A percentile compares a stretch with the other conserved stretches of the same genome.
phyloP scores from a whole-genome alignment of 2,329 filamentous ascomycete species.

The Alternaria postmessia region DNA sequence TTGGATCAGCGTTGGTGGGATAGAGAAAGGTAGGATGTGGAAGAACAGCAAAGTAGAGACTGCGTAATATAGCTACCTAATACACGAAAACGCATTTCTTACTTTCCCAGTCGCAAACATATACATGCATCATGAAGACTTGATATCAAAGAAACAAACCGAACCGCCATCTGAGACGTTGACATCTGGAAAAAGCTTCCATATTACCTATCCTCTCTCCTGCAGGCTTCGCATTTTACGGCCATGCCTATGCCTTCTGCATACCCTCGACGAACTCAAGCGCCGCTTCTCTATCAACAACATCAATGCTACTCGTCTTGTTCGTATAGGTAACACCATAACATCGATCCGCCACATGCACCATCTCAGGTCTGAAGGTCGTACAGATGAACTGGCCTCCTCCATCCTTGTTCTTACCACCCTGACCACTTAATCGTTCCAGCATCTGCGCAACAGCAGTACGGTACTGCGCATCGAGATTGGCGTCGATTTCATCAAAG shows the following conservation, averaged over 20 bases:
- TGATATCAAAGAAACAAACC: neutral
- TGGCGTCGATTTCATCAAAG: conserved; percentile 98
- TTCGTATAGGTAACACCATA: conserved; percentile 93
- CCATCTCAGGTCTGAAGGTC: conserved; percentile 96
- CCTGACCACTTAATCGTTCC: conserved; percentile 60
- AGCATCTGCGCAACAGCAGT: conserved; percentile 93
- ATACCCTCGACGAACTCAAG: conserved; percentile 95
- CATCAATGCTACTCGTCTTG: conserved; percentile 94
- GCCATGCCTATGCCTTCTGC: conserved; percentile 46
- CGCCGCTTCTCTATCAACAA: conserved; percentile 85
- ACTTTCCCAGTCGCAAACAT: neutral
- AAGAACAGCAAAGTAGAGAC: neutral
- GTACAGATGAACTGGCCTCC: conserved; percentile 94
- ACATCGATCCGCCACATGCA: conserved; percentile 94
- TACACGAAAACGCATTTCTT: neutral
- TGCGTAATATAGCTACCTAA: neutral
- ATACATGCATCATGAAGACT: neutral
- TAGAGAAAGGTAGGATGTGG: neutral
- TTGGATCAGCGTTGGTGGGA: neutral
- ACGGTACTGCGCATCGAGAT: conserved; percentile 96
- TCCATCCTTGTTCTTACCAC: conserved; percentile 53
- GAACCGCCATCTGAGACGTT: neutral
- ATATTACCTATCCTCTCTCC: neutral
- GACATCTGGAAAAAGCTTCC: neutral
- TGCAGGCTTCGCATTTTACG: neutral